Base-by-base conservation (phyloP, 2,329 filamentous ascomycete species). In the Alternaria burnsii region DNA sequence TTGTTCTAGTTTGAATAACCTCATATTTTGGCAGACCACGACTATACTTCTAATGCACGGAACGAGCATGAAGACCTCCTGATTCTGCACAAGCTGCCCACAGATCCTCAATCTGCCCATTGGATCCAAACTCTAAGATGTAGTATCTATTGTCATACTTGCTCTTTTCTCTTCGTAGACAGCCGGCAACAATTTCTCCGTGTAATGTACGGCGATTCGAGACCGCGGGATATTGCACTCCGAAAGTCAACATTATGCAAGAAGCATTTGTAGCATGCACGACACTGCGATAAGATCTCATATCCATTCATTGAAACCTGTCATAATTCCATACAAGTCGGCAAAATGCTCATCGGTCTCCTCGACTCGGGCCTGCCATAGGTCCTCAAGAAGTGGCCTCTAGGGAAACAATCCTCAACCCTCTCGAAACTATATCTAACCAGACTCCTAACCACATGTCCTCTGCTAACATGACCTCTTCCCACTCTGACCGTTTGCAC, bases 341-440 rank as follows among this genome's bases (percentile, higher is more conserved):
- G 46, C 32, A 50, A 36, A 24, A 34, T 11, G 22, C 46, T 50
- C 46, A 36, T 36, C 14, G 46, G 46, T 16, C 55, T 40, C 40
- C 55, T 46, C n/a, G 55, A 52, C 41, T 50, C 46, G 3, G 46
- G 46, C 16, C 46, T 50, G 10, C 50, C 50, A 22, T 58, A 58
- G 2, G 52, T 41, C 18, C 55, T 38, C 16, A 58, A 18, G 28
- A 58, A 58, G 42, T 58, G 55, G 4, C 55, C 55, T 11, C 52
- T 38, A 4, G 55, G 55, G 42, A 58, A 58, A 9, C 50, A 54
- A 32, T 58, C 55, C 16, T 58, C 55, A 1, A 58, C 55, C 9
- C 55, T 43, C 42, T 58, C 55, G 18, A 58, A 54, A 30, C 50
- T 55, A 36, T 36, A 50, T 38, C 46, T 36, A 36, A 58, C 52